Evolutionary conservation across 2,329 filamentous ascomycete species (phyloP).

Genomic region (Sphaerulina populicola): DNA sequence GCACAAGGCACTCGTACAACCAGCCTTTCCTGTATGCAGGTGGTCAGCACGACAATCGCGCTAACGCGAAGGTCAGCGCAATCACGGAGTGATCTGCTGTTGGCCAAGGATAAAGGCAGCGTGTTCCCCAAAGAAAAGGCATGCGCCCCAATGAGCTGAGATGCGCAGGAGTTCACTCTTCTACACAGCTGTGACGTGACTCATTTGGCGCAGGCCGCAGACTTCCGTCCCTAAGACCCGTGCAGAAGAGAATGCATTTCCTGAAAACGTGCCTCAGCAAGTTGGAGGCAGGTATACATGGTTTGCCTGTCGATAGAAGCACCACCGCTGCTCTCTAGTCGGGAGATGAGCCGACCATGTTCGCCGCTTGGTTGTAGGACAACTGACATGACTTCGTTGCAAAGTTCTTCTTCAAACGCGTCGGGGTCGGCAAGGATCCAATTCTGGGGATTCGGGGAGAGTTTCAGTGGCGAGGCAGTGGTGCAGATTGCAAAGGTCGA

Average conservation of each 20-base stretch:
- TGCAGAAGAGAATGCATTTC: slow-evolving; percentile 31
- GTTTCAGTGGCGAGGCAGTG: slow-evolving; percentile 44
- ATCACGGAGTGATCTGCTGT: neutral
- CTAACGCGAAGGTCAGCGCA: neutral
- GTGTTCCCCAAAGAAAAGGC: neutral
- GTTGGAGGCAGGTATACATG: slow-evolving; percentile 51
- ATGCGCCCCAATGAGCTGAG: too few relatives aligned
- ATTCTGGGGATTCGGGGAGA: slow-evolving; percentile 34
- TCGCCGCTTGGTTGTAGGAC: slow-evolving; percentile 54
- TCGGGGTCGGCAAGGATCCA: slow-evolving; percentile 88
- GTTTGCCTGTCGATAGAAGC: slow-evolving; percentile 56
- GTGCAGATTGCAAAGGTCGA: slow-evolving; percentile 73
- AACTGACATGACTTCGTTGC: slow-evolving; percentile 72
- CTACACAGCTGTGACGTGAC: too few relatives aligned
- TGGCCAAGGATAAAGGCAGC: neutral
- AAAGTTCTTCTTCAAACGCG: slow-evolving; percentile 77
- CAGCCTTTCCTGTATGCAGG: neutral
- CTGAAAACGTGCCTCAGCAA: slow-evolving; percentile 58
- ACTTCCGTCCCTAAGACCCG: neutral
- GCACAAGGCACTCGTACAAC: neutral
- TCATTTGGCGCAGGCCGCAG: too few relatives aligned
- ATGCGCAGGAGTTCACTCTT: too few relatives aligned
- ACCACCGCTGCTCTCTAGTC: slow-evolving; percentile 78
- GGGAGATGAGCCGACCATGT: slow-evolving; percentile 51
- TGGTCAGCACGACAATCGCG: neutral